These are phyloP conservation scores for Hirsutella rhossiliensis DNA, from an alignment of 2,329 filamentous ascomycete species.

Conservation along the genomic window DNA sequence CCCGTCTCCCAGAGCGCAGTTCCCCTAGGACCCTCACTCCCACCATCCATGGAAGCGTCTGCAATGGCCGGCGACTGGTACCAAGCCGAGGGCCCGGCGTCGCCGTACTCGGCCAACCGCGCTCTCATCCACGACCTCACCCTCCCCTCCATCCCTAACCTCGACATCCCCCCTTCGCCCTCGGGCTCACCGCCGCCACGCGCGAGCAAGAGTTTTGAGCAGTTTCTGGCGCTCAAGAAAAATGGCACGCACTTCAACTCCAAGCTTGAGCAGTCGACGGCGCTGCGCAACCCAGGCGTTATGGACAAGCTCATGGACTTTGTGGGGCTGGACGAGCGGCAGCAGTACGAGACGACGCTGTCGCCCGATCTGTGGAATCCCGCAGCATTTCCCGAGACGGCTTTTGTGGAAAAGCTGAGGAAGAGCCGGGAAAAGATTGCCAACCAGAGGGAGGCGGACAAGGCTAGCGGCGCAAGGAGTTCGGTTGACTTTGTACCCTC, in stretches of 20 bases:
- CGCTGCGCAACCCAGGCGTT: slow-evolving; percentile 60
- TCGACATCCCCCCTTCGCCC: slow-evolving; percentile 64
- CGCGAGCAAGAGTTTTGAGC: slow-evolving; percentile 55
- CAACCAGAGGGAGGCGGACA: slow-evolving; percentile 32
- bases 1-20: slow-evolving; percentile 18
- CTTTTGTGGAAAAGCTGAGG: slow-evolving; percentile 36
- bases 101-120: slow-evolving; percentile 56
- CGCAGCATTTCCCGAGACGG: slow-evolving; percentile 39
- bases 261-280: slow-evolving; percentile 53
- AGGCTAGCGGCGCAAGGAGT: slow-evolving; percentile 25
- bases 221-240: slow-evolving; percentile 67
- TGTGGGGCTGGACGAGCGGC: slow-evolving; percentile 34
- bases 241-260: slow-evolving; percentile 69
- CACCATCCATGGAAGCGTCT: slow-evolving; percentile 15
- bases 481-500: slow-evolving; percentile 38
- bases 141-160: slow-evolving; percentile 57
- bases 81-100: slow-evolving; percentile 27
- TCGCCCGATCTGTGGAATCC: slow-evolving; percentile 46
- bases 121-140: slow-evolving; percentile 59
- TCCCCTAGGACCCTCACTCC: slow-evolving; percentile 27
- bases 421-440: slow-evolving; percentile 32
- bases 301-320: slow-evolving; percentile 63
- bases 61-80: slow-evolving; percentile 9
- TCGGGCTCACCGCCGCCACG: slow-evolving; percentile 43
- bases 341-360: slow-evolving; percentile 56